A percentile compares a stretch with the other conserved stretches of the same genome.
phyloP scores from a whole-genome alignment of 2,329 filamentous ascomycete species.

The Botrytis medusae region DNA sequence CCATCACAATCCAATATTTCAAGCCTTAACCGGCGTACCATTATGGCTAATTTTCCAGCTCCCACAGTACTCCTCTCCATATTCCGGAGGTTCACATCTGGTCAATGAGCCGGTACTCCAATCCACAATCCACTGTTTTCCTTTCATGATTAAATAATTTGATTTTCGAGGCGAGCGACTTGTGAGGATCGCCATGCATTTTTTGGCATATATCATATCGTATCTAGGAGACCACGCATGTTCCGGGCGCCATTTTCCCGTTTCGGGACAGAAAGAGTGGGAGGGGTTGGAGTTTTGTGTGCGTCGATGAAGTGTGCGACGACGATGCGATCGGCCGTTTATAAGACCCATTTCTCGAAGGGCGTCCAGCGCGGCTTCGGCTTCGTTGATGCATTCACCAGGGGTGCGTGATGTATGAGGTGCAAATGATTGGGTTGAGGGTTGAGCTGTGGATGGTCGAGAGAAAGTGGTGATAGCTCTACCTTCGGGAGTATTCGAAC shows the following conservation, averaged over 20 bases:
- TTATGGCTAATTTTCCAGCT: conserved; percentile 13
- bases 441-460: neutral
- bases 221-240: conserved; percentile 56
- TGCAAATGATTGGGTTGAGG: neutral
- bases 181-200: conserved; percentile 59
- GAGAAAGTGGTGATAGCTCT: neutral
- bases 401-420: neutral
- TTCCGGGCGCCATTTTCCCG: conserved; percentile 56
- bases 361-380: neutral
- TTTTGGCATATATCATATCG: conserved; percentile 59
- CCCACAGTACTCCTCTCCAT: conserved; percentile 45
- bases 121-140: conserved; percentile 60
- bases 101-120: conserved; percentile 58
- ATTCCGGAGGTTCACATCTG: conserved; percentile 53
- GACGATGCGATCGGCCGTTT: neutral
- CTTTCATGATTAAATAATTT: conserved; percentile 56
- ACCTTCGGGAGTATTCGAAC: neutral
- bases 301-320: neutral
- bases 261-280: conserved; percentile 32
- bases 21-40: conserved; percentile 2
- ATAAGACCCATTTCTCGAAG: conserved; percentile 19
- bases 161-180: conserved; percentile 58
- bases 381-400: neutral
- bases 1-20: conserved; percentile 7
- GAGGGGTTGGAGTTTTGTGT: conserved; percentile 13